These are phyloP conservation scores for Eucalyptus curtisii DNA, from an alignment of 345 rosid genomes.

Conservation along the genomic window DNA sequence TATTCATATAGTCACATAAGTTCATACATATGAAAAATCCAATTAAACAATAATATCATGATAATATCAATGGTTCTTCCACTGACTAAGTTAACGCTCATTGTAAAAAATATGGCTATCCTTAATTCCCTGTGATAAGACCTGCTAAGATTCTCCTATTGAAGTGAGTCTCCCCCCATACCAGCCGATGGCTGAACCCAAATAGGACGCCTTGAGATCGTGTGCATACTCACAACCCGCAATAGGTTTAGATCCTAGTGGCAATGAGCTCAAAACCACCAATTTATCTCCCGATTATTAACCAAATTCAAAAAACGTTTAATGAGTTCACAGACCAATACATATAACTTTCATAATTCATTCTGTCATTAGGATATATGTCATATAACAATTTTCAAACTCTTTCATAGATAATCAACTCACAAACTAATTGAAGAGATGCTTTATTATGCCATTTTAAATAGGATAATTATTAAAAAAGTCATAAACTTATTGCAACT, in stretches of 20 bases:
- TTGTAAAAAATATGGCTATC: background rate
- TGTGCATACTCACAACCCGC: background rate
- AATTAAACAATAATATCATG: background rate
- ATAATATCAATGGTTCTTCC: background rate
- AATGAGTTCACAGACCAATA: background rate
- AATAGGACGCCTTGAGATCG: background rate
- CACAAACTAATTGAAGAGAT: too few relatives aligned
- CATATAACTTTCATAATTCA: background rate
- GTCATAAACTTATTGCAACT: too few relatives aligned
- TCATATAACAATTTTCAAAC: too few relatives aligned
- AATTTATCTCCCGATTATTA: background rate
- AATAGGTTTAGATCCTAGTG: background rate
- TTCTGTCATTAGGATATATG: background rate
- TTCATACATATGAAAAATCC: background rate
- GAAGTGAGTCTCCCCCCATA: background rate
- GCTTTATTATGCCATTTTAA: too few relatives aligned
- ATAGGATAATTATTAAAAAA: too few relatives aligned
- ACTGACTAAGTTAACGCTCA: background rate
- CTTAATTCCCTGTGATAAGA: background rate
- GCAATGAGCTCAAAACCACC: background rate
- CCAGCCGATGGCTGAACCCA: background rate
- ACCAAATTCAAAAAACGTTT: background rate
- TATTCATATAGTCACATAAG: background rate
- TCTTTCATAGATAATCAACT: too few relatives aligned
- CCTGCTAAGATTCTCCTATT: background rate